phyloP scores from a whole-genome alignment of 2,329 filamentous ascomycete species.

The Arthrobotrys megalospora region DNA sequence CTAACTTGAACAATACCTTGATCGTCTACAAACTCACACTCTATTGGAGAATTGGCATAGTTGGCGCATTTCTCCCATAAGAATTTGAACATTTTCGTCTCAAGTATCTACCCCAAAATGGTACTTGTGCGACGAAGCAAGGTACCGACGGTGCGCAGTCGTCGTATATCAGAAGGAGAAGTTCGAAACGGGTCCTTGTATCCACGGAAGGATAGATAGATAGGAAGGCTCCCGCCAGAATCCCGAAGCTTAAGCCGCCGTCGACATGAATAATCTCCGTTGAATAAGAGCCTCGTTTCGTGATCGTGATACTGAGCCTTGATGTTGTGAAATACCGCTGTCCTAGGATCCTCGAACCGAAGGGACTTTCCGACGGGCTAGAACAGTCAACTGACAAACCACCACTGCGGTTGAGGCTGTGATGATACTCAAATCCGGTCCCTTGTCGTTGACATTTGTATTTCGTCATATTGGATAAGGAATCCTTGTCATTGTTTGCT shows the following conservation, averaged over 20 bases:
- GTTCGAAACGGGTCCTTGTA: background rate
- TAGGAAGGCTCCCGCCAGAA: background rate
- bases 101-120: slow-evolving; percentile 14
- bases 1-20: slow-evolving; percentile 24
- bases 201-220: background rate
- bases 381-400: slow-evolving; percentile 33
- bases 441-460: slow-evolving; percentile 51
- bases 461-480: slow-evolving; percentile 60
- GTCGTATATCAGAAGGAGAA: background rate
- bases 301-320: slow-evolving; percentile 10
- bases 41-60: slow-evolving; percentile 9
- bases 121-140: slow-evolving; percentile 27
- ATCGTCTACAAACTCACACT: slow-evolving; percentile 27
- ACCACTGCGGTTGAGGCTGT: slow-evolving; percentile 39
- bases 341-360: slow-evolving; percentile 2
- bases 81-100: slow-evolving; percentile 10
- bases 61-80: slow-evolving; percentile 19
- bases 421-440: slow-evolving; percentile 31
- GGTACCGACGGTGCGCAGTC: background rate
- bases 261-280: slow-evolving; percentile 20
- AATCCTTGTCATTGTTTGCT: slow-evolving; percentile 45
- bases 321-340: slow-evolving; percentile 9
- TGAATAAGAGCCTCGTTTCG: background rate
- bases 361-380: slow-evolving; percentile 18
- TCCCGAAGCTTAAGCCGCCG: slow-evolving; percentile 3